Conservation (phyloP, 2,329 filamentous ascomycete genomes). For the Talaromyces sp. region DNA sequence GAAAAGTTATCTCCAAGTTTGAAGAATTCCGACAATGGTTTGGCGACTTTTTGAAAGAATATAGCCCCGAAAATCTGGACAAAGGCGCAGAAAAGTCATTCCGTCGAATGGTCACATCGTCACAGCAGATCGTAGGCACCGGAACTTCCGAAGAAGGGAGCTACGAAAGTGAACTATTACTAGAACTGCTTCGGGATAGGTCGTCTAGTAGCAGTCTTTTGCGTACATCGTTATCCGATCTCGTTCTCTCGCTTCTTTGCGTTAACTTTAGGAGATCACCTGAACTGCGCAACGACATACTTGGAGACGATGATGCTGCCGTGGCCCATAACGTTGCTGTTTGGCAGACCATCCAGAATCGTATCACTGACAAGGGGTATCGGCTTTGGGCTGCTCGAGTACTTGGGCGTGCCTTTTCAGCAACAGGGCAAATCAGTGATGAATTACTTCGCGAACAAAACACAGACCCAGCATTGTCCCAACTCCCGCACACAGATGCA, state of each 20-base stretch:
- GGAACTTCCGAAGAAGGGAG: slow-evolving; percentile 66
- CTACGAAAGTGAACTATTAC: slow-evolving; percentile 71
- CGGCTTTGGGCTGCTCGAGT: slow-evolving; percentile 80
- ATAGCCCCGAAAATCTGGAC: slow-evolving; percentile 50
- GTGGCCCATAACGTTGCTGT: slow-evolving; percentile 59
- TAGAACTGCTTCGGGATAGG: slow-evolving; percentile 75
- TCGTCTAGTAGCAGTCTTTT: slow-evolving; percentile 59
- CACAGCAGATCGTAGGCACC: slow-evolving; percentile 60
- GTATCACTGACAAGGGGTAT: slow-evolving; percentile 62
- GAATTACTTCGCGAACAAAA: slow-evolving; percentile 42
- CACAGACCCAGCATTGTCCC: slow-evolving; percentile 6
- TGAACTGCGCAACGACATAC: slow-evolving; percentile 59
- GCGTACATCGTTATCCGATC: slow-evolving; percentile 58
- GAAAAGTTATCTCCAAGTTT: slow-evolving; percentile 69
- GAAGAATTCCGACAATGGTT: slow-evolving; percentile 76
- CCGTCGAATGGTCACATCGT: slow-evolving; percentile 62
- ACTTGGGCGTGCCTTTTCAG: slow-evolving; percentile 75
- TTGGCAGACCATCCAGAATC: slow-evolving; percentile 69
- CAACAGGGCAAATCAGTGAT: slow-evolving; percentile 60
- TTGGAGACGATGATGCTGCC: slow-evolving; percentile 63
- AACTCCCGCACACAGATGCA: slow-evolving; percentile 7
- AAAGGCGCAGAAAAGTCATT: slow-evolving; percentile 54
- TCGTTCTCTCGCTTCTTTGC: slow-evolving; percentile 53
- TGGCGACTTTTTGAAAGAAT: slow-evolving; percentile 60
- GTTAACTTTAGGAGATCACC: slow-evolving; percentile 63